phyloP scores from a whole-genome alignment of 345 rosid species.

The Syzygium aqueum region DNA sequence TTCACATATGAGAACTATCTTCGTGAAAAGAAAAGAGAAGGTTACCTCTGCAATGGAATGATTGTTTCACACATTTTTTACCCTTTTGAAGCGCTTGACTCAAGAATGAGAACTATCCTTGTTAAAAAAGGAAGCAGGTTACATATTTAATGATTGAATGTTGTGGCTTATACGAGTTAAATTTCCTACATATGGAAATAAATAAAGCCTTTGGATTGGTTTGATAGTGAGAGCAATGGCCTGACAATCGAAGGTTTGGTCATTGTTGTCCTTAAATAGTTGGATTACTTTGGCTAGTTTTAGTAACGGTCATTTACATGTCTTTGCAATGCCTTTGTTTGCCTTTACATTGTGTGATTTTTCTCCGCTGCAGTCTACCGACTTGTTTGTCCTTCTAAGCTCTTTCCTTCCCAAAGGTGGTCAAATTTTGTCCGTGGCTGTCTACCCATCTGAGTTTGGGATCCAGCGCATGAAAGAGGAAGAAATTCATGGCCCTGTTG shows the following conservation, averaged over 20 bases:
- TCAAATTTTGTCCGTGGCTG: conserved; percentile 52
- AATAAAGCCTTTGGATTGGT: neutral
- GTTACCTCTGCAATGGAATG: neutral
- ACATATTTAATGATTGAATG: neutral
- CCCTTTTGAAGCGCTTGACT: neutral
- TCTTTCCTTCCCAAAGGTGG: conserved; percentile 87
- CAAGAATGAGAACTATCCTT: neutral
- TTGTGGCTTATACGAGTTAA: neutral
- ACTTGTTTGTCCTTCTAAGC: conserved; percentile 64
- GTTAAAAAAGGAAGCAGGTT: neutral
- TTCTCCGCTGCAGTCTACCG: conserved; percentile 50
- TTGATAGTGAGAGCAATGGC: neutral
- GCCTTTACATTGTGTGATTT: neutral
- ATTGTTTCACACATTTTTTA: neutral
- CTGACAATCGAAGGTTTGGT: neutral
- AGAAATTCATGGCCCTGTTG: conserved; percentile 87
- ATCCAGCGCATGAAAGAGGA: conserved; percentile 88
- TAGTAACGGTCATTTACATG: neutral
- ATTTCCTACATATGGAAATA: neutral
- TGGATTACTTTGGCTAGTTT: neutral
- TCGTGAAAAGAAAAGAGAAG: neutral
- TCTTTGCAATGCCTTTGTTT: neutral
- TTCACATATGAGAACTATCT: neutral
- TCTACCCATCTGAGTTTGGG: conserved; percentile 93
- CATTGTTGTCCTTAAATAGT: neutral